phyloP scores from a whole-genome alignment of 2,329 filamentous ascomycete genomes.

The Claviceps pazoutovae region DNA sequence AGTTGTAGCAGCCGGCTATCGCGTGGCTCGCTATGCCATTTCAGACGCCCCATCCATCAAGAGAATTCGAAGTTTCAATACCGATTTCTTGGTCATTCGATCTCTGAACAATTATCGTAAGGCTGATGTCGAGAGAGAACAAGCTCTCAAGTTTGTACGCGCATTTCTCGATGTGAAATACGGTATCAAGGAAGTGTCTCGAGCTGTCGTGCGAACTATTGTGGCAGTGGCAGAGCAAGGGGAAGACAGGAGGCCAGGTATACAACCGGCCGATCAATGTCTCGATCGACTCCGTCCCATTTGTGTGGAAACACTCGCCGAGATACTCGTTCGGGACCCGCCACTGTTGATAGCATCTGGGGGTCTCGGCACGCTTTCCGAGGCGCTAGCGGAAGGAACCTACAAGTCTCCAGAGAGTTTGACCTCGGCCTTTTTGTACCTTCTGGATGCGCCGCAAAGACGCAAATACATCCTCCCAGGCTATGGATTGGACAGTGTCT shows the following conservation, averaged over 20 bases:
- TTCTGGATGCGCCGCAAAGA: slow-evolving; percentile 71
- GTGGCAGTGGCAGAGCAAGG: slow-evolving; percentile 80
- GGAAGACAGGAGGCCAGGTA: slow-evolving; percentile 76
- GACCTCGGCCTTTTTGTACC: slow-evolving; percentile 73
- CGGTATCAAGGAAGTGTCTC: slow-evolving; percentile 74
- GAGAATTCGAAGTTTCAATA: slow-evolving; percentile 77
- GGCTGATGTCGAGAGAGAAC: slow-evolving; percentile 91
- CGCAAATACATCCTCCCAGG: slow-evolving; percentile 75
- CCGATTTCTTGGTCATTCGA: slow-evolving; percentile 77
- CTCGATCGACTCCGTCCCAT: slow-evolving; percentile 82
- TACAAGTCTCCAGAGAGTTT: slow-evolving; percentile 90
- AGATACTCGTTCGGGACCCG: slow-evolving; percentile 80
- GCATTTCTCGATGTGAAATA: slow-evolving; percentile 93
- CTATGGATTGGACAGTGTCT: slow-evolving; percentile 76
- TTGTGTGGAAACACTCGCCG: slow-evolving; percentile 81
- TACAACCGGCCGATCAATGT: slow-evolving; percentile 49
- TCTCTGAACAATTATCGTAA: slow-evolving; percentile 93
- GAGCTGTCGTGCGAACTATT: slow-evolving; percentile 75
- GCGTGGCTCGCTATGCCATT: slow-evolving; percentile 86
- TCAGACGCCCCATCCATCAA: slow-evolving; percentile 81
- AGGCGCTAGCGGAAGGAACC: slow-evolving; percentile 76
- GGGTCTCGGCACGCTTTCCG: slow-evolving; percentile 75
- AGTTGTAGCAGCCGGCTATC: slow-evolving; percentile 86
- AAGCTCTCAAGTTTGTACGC: slow-evolving; percentile 90
- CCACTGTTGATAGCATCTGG: slow-evolving; percentile 68